A percentile compares a stretch with the other conserved stretches of the same genome.
phyloP scores from a whole-genome alignment of 2,329 filamentous ascomycete species.

The Fusarium brachygibbosum region DNA sequence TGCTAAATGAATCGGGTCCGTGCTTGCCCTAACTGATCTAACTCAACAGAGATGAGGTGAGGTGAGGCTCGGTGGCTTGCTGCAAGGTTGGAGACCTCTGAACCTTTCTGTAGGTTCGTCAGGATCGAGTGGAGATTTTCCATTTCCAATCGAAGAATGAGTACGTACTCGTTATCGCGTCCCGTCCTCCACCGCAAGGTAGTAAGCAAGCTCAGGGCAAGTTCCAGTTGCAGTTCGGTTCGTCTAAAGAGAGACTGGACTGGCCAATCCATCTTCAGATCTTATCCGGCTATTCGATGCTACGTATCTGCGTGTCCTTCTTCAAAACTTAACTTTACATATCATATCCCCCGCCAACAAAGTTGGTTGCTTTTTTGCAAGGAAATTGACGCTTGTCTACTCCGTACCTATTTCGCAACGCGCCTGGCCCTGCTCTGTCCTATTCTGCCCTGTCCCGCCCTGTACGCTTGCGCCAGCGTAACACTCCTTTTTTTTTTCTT shows the following conservation, averaged over 20 bases:
- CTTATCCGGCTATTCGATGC: constrained; percentile 33
- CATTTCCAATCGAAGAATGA: constrained; percentile 8
- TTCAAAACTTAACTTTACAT: constrained; percentile 22
- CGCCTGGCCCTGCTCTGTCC: constrained; percentile 15
- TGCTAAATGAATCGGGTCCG: constrained; percentile 40
- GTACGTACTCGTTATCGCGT: constrained; percentile 42
- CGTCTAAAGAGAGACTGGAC: constrained; percentile 27
- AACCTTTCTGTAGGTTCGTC: neutral
- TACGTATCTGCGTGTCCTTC: constrained; percentile 21
- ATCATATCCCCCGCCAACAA: constrained; percentile 29
- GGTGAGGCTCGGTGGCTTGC: constrained; percentile 42
- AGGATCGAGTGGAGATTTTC: constrained; percentile 26
- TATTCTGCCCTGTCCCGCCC: neutral
- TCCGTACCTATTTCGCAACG: constrained; percentile 19
- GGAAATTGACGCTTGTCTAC: neutral
- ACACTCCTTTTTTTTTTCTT: constrained; percentile 23
- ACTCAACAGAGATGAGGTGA: constrained; percentile 9
- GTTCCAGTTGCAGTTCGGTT: constrained; percentile 14
- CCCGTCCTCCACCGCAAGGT: too few species aligned
- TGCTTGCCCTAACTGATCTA: constrained; percentile 43
- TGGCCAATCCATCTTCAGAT: constrained; percentile 26
- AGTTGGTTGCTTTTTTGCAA: constrained; percentile 4
- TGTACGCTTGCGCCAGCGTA: constrained; percentile 31
- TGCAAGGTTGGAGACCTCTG: constrained; percentile 25
- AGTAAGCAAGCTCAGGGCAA: constrained; percentile 18